Percentiles rank a stretch among this genome's conserved stretches.
Evolutionary conservation across 352 stramenopile species (phyloP).

Genomic region (Phytophthora litchii): DNA sequence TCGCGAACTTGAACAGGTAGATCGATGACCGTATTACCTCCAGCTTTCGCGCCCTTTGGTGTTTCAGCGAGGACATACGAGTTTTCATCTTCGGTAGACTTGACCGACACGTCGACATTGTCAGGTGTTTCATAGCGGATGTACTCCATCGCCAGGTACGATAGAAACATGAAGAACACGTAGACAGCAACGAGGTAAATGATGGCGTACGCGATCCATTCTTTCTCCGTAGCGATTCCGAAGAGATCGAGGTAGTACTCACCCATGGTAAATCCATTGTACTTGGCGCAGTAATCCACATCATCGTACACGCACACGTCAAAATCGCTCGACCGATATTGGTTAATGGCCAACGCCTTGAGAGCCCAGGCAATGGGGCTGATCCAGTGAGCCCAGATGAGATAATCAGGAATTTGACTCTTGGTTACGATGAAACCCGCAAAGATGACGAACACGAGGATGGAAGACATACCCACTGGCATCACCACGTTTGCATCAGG

Average conservation of each 20-base stretch:
- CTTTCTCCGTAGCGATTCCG: conserved; percentile 14
- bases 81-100: conserved; percentile 7
- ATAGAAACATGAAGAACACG: conserved; percentile 24
- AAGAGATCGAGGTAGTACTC: conserved; percentile 16
- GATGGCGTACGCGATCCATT: conserved; percentile 9
- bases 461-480: conserved; percentile 9
- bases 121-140: conserved; percentile 16
- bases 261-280: conserved; percentile 14
- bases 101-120: conserved; percentile 14
- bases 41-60: not conserved
- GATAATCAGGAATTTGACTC: conserved; percentile 33
- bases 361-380: conserved; percentile 50
- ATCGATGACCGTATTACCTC: not conserved
- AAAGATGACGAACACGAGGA: conserved; percentile 43
- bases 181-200: conserved; percentile 15
- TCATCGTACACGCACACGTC: conserved; percentile 31
- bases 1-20: conserved; percentile 11
- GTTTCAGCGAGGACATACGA: conserved; percentile 16
- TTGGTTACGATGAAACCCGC: conserved; percentile 18
- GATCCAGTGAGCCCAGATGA: conserved; percentile 55
- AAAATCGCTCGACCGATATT: conserved; percentile 33
- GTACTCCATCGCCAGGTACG: conserved; percentile 16
- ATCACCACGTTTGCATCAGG: conserved; percentile 11
- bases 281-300: conserved; percentile 16
- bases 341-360: conserved; percentile 35